Evolutionary conservation across 2,329 filamentous ascomycete genomes (phyloP).

Genomic region (Verticillium dahliae): DNA sequence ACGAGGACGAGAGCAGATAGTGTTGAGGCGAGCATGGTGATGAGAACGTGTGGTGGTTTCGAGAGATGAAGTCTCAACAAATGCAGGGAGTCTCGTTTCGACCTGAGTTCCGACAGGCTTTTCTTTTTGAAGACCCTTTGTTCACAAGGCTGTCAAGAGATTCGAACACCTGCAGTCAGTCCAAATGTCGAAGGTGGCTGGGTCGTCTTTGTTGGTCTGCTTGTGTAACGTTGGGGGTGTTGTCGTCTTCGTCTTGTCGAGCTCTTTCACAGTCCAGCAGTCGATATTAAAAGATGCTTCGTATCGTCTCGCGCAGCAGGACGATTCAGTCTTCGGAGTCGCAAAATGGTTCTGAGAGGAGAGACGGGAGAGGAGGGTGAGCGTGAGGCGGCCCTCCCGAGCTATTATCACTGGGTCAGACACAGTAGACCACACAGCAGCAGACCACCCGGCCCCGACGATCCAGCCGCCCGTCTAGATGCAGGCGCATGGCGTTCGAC

Average conservation of each 20-base stretch:
- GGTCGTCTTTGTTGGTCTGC: neutral
- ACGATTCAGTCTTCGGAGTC: neutral
- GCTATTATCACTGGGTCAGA: conserved; percentile 8
- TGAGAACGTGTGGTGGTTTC: neutral
- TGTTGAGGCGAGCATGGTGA: conserved; percentile 40
- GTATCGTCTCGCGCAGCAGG: neutral
- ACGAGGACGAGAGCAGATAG: conserved; percentile 36
- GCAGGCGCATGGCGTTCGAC: neutral
- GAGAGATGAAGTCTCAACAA: neutral
- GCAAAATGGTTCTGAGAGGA: conserved; percentile 3
- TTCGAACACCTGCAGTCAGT: neutral
- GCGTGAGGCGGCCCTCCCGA: neutral
- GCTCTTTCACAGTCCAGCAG: neutral
- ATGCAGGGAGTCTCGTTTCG: neutral
- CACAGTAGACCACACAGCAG: neutral
- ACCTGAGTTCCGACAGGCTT: neutral
- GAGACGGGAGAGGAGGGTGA: conserved; percentile 4
- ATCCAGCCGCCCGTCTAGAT: neutral
- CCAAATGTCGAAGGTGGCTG: neutral
- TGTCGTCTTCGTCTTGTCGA: too few relatives aligned
- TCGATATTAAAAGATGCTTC: neutral
- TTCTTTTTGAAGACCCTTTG: neutral
- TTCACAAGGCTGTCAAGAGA: neutral
- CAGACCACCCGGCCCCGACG: conserved; percentile 4
- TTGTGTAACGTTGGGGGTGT: neutral